Conservation (phyloP, 1,139 yeast genomes). For the Casaregolazyma suthepensis region DNA sequence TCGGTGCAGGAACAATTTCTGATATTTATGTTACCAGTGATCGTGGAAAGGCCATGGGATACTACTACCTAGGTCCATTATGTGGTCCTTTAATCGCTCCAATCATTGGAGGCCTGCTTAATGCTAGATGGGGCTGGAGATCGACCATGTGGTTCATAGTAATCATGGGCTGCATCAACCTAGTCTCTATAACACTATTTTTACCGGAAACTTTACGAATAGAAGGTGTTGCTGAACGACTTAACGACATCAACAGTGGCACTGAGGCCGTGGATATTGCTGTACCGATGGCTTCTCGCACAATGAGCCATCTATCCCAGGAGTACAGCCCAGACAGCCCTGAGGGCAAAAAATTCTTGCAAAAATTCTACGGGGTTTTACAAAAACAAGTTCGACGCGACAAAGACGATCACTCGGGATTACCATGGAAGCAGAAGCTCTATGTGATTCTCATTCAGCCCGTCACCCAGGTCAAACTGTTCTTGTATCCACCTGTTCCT, state of each 20-base stretch:
- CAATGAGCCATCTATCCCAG: slow-evolving; percentile 2
- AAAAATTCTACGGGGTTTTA: neutral
- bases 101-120: slow-evolving; percentile 71
- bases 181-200: slow-evolving; percentile 44
- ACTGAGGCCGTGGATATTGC: slow-evolving; percentile 4
- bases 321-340: neutral
- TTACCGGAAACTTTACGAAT: slow-evolving; percentile 66
- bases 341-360: slow-evolving; percentile 2
- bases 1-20: slow-evolving; percentile 84
- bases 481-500: slow-evolving; percentile 62
- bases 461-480: slow-evolving; percentile 22
- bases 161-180: slow-evolving; percentile 54
- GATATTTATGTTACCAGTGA: slow-evolving; percentile 63
- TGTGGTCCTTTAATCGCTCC: slow-evolving; percentile 81
- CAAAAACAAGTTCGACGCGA: neutral
- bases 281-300: slow-evolving; percentile 10
- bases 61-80: slow-evolving; percentile 74
- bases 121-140: slow-evolving; percentile 76
- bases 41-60: slow-evolving; percentile 77
- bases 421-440: neutral
- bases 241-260: slow-evolving; percentile 1
- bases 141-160: slow-evolving; percentile 85
- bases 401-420: neutral
- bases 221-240: slow-evolving; percentile 1
- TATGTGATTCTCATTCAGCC: slow-evolving; percentile 17